Base-by-base conservation (phyloP, 1,284 basidiomycete species). In the Tetrapyrgos nigripes region DNA sequence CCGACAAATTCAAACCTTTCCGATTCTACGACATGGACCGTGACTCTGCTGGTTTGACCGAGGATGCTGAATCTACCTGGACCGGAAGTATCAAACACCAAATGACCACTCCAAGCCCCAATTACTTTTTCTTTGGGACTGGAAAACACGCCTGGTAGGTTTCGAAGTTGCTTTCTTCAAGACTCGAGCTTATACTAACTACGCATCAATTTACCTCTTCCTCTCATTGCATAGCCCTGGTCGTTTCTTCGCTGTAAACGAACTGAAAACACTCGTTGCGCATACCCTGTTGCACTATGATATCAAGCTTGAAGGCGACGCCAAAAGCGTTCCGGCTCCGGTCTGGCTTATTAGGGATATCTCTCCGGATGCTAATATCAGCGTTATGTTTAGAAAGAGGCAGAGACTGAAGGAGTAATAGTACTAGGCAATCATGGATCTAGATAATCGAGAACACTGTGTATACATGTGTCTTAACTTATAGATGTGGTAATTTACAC, bases 201-300 rank as follows among this genome's bases (percentile, higher is more conserved):
- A 11, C 43, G 27, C 28, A n/a, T 23, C 47, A 28, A 26, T 49
- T 13, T 14, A 24, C 29, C 3, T 10, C 33, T 37, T 21, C n/a
- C n/a, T n/a, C n/a, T n/a, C n/a, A n/a, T n/a, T n/a, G n/a, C 10
- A 5, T 31, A 59, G 78, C 50, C 79, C 80, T 5, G 80, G 79
- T 2, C 66, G 79, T 11, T 80, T 79, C 69, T 81, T 81, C 62
- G 79, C 79, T 2, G 73, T 73, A 10, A 75, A 68, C 53, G 75
- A 76, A 60, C 64, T 80, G 24, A 82, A 82, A 66, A 64, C 71
- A 3, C 74, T 81, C 68, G 56, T 81, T 31, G 78, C 76, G 3
- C 70, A 79, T 60, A 60, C 79, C 19, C 52, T 81, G 4, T 17
- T 75, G 24, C 73, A 70, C 31, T 81, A 81, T 58, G 80, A 81